A percentile compares a stretch with the other conserved stretches of the same genome.
Conservation (phyloP, 352 stramenopile genomes). For the Globisporangium yorkense region DNA sequence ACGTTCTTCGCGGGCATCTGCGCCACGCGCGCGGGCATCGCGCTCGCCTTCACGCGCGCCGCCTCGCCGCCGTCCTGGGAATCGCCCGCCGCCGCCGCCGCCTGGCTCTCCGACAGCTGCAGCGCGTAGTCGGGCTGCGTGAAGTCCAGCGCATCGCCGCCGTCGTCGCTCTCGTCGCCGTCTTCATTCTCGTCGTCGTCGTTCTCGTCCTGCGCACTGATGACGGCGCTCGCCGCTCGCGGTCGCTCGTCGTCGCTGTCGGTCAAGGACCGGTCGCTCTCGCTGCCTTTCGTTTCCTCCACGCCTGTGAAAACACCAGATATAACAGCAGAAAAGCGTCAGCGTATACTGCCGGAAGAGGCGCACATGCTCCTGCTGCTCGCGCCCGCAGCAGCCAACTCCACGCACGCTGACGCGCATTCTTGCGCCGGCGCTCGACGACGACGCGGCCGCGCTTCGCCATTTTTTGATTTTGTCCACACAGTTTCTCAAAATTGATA, state of each 20-base stretch:
- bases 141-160: conserved; percentile 59
- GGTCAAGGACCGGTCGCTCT: conserved; percentile 8
- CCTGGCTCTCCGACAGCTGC: conserved; percentile 41
- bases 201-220: not conserved
- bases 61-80: conserved; percentile 27
- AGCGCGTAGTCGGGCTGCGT: conserved; percentile 71
- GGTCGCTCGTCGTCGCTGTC: conserved; percentile 28
- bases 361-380: not conserved
- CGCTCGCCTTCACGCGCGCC: conserved; percentile 27
- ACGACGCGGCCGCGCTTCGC: conserved; percentile 26
- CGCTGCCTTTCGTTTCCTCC: conserved; percentile 22
- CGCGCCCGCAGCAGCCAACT: too few species aligned
- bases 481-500: not conserved
- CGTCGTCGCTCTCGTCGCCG: conserved; percentile 29
- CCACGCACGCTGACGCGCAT: conserved; percentile 27
- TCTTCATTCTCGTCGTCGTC: conserved; percentile 2
- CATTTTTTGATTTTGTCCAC: conserved; percentile 11
- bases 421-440: conserved; percentile 23
- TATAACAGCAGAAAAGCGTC: not conserved
- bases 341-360: not conserved
- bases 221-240: conserved; percentile 12
- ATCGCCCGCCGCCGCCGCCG: not conserved
- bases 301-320: conserved; percentile 12
- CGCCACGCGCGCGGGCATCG: conserved; percentile 32
- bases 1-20: conserved; percentile 57